A percentile compares a stretch with the other conserved stretches of the same genome.
These are phyloP conservation scores for Senna siamea DNA, from an alignment of 306 rosid species.

Conservation along the genomic window DNA sequence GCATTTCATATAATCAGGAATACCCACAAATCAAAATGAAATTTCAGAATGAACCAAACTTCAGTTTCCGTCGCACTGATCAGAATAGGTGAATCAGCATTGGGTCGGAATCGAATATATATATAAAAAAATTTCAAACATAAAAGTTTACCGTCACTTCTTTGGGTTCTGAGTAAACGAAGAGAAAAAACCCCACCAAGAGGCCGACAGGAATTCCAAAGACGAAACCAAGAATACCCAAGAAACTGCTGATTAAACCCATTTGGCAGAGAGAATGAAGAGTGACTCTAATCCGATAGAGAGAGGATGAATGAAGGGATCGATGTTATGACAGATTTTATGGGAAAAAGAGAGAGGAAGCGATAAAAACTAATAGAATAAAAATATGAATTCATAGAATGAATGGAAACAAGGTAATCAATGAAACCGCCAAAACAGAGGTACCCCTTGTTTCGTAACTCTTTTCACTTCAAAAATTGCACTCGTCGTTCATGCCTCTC, in stretches of 20 bases:
- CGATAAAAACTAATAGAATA: background rate
- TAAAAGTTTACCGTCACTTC: slow-evolving; percentile 55
- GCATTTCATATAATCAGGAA: slow-evolving; percentile 35
- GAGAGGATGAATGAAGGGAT: background rate
- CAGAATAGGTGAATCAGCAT: slow-evolving; percentile 23
- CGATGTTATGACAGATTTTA: slow-evolving; percentile 6
- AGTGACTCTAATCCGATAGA: slow-evolving; percentile 30
- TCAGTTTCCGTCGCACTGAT: slow-evolving; percentile 12
- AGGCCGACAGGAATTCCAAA: slow-evolving; percentile 88
- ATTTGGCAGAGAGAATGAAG: slow-evolving; percentile 39
- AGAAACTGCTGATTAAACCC: slow-evolving; percentile 70
- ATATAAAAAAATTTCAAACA: background rate
- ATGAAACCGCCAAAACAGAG: slow-evolving; percentile 58
- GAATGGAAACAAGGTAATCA: background rate
- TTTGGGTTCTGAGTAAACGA: slow-evolving; percentile 67
- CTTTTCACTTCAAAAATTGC: slow-evolving; percentile 27
- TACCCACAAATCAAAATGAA: slow-evolving; percentile 17
- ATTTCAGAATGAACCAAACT: background rate
- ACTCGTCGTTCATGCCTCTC: background rate
- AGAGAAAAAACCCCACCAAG: slow-evolving; percentile 75
- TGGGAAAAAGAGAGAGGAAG: slow-evolving; percentile 12
- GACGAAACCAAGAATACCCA: slow-evolving; percentile 73
- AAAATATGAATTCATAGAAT: no score
- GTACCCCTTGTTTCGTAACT: slow-evolving; percentile 19
- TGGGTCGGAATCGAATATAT: slow-evolving; percentile 6